Evolutionary conservation across 441 rosid species (phyloP).

Genomic region (Euphorbia schlechtendalii): DNA sequence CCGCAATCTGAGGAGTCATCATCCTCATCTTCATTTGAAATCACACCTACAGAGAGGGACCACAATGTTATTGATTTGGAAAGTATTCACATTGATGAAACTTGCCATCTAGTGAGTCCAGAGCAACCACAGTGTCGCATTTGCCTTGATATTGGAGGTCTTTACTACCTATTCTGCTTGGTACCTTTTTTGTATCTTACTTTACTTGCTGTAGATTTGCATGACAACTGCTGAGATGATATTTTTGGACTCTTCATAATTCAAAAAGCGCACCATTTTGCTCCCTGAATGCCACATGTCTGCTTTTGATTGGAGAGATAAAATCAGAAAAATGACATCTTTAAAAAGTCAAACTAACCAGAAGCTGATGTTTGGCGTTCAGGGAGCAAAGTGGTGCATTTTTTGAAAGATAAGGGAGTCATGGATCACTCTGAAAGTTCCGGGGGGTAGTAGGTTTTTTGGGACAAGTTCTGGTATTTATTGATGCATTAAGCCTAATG

Average conservation of each 20-base stretch:
- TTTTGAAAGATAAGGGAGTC: no score
- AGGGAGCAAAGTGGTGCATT: no score
- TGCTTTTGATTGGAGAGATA: no score
- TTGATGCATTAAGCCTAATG: no score
- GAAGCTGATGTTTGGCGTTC: no score
- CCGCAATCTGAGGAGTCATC: conserved; percentile 44
- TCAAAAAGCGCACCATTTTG: not conserved
- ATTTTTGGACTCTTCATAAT: not conserved
- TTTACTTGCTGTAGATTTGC: conserved; percentile 11
- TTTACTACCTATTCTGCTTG: conserved; percentile 18
- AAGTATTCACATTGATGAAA: conserved; percentile 54
- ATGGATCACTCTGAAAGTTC: no score
- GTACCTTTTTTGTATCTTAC: conserved; percentile 15
- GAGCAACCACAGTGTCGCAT: conserved; percentile 94
- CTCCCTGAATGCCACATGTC: no score
- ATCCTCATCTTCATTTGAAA: conserved; percentile 50
- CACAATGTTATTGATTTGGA: conserved; percentile 40
- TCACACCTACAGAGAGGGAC: conserved; percentile 48
- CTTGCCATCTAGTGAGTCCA: conserved; percentile 52
- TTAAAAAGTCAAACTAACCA: no score
- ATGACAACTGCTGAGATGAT: conserved; percentile 1
- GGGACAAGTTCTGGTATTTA: no score
- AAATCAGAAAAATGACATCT: no score
- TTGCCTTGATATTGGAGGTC: conserved; percentile 94
- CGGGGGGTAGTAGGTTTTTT: no score